Base-by-base conservation (phyloP, 345 rosid genomes). In the Atalantia buxifolia region DNA sequence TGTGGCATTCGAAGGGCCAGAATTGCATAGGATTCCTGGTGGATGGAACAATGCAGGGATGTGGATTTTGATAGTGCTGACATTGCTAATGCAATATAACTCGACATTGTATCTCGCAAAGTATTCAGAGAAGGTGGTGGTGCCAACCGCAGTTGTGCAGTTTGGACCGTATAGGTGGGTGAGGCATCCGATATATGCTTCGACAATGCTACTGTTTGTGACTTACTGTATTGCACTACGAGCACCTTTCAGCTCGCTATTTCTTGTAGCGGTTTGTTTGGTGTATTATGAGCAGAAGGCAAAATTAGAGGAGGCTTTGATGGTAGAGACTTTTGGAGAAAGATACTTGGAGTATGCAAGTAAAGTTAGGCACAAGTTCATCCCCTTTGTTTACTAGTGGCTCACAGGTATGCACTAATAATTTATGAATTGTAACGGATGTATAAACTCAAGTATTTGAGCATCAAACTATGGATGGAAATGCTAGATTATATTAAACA, bases 121-220 rank as follows among this genome's bases (percentile, higher is more conserved):
- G 77, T 93, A 93, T 78, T 92, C 92, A 2, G 96, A 93, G 75
- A 91, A 93, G 79, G 91, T 92, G 48, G 92, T 91, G 48, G 97
- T 87, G 77, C 97, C 99, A 48, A 89, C 90, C 0, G 88, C 89
- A 73, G 98, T 93, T 61, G 94, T 93, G 75, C 97, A 90, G 53
- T 93, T 92, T 82, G 95, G 98, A 72, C 97, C 98, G 28, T 95
- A 88, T 79, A 88, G 98, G 82, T 93, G 92, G 98, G 90, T 92
- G 56, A 78, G 92, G 68, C 95, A 95, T 84, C 97, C 97, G 0
- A 85, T 92, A 67, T 92, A 93, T 82, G 90, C 94, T 4, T 95
- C 93, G 36, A 90, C 92, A 3, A 84, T 95, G 86, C 92, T 93
- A 83, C 83, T 92, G 75, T 90, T 92, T 55, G 87, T 81, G 0